phyloP scores from a whole-genome alignment of 2,329 filamentous ascomycete species.

The Ilyonectria sp. region DNA sequence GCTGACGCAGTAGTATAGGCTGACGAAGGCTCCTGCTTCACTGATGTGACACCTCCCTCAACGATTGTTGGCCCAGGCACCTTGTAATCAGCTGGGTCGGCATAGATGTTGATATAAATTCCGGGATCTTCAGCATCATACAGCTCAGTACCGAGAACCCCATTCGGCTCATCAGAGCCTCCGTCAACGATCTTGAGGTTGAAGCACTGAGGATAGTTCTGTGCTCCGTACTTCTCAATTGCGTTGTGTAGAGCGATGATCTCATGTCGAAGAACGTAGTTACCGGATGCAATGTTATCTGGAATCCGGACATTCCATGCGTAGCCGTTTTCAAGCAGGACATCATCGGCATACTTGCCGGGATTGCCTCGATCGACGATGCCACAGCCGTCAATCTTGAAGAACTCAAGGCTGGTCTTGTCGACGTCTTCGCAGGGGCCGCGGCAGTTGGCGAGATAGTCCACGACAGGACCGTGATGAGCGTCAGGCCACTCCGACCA shows the following conservation, averaged over 20 bases:
- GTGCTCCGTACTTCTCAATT: constrained; percentile 58
- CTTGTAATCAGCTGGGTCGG: constrained; percentile 44
- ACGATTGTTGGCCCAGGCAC: constrained; percentile 53
- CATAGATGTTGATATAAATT: constrained; percentile 55
- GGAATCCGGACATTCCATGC: constrained; percentile 67
- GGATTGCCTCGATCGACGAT: constrained; percentile 54
- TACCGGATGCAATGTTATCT: constrained; percentile 61
- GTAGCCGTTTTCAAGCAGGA: constrained; percentile 66
- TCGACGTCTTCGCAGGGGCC: constrained; percentile 59
- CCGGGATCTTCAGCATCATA: constrained; percentile 56
- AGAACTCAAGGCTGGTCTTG: constrained; percentile 61
- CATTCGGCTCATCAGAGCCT: constrained; percentile 52
- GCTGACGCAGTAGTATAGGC: constrained; percentile 45
- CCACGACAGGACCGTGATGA: constrained; percentile 63
- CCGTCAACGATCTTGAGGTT: constrained; percentile 63
- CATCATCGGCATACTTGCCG: constrained; percentile 59
- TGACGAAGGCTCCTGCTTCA: constrained; percentile 44
- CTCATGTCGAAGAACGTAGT: constrained; percentile 70
- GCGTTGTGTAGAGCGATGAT: constrained; percentile 69
- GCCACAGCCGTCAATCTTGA: constrained; percentile 62
- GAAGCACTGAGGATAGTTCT: constrained; percentile 69
- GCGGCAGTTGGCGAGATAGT: constrained; percentile 62
- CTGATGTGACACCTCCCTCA: constrained; percentile 45
- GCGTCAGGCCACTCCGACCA: constrained; percentile 66
- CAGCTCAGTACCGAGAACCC: constrained; percentile 54